phyloP scores from a whole-genome alignment of 225 moss, liverwort and hornwort species.

The Asterella californica region DNA sequence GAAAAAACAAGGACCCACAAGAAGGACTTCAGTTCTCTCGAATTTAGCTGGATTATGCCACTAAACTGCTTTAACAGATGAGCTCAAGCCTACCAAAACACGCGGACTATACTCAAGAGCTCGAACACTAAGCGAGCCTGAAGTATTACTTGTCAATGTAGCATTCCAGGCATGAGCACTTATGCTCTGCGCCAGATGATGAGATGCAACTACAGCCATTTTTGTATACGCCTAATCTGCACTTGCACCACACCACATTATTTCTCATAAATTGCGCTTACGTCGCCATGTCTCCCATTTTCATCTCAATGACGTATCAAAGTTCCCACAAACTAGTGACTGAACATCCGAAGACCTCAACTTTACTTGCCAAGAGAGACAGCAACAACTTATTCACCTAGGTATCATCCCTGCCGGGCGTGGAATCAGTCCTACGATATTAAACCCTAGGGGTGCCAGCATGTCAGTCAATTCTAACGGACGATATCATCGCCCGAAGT shows the following conservation, averaged over 20 bases:
- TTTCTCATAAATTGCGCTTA: background rate
- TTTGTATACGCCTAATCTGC: slow-evolving; percentile 27
- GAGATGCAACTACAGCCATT: slow-evolving; percentile 91
- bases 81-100: background rate
- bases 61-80: background rate
- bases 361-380: background rate
- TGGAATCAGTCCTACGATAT: background rate
- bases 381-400: background rate
- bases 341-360: background rate
- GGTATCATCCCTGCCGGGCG: background rate
- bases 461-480: background rate
- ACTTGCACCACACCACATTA: background rate
- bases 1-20: slow-evolving; percentile 2
- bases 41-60: background rate
- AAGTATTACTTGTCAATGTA: slow-evolving; percentile 70
- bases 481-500: background rate
- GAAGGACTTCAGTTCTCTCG: background rate
- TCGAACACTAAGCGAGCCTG: background rate
- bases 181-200: slow-evolving; percentile 92
- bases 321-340: too few species aligned
- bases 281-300: background rate
- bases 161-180: slow-evolving; percentile 98
- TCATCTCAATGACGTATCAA: background rate
- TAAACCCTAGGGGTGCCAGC: background rate
- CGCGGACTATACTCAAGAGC: background rate